Conservation (phyloP, 805 yeast species). For the Starmera quercuum region DNA sequence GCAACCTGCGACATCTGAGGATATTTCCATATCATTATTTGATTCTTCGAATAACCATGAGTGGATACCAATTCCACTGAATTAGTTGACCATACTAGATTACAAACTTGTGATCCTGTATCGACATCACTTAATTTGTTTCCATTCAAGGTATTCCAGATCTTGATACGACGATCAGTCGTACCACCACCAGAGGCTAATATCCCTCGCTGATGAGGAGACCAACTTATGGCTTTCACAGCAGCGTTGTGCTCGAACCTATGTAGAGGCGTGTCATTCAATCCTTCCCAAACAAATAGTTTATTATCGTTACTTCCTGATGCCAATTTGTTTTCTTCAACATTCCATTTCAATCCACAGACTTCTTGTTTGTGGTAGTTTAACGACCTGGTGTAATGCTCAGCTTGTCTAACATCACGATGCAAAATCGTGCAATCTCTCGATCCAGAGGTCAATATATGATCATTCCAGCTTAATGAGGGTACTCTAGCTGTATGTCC, state of each 20-base stretch:
- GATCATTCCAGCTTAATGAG: slow-evolving; percentile 91
- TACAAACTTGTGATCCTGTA: slow-evolving; percentile 95
- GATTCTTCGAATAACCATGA: slow-evolving; percentile 89
- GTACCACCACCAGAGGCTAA: slow-evolving; percentile 97
- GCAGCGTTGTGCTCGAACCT: slow-evolving; percentile 91
- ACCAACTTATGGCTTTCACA: slow-evolving; percentile 95
- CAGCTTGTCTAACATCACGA: slow-evolving; percentile 84
- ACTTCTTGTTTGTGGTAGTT: slow-evolving; percentile 87
- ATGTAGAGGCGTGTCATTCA: slow-evolving; percentile 55
- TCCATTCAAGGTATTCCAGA: slow-evolving; percentile 89
- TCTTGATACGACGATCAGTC: slow-evolving; percentile 80
- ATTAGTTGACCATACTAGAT: slow-evolving; percentile 86
- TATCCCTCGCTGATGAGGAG: slow-evolving; percentile 92
- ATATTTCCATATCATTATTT: slow-evolving; percentile 89
- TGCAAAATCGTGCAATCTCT: slow-evolving; percentile 80
- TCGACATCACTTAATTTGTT: slow-evolving; percentile 69
- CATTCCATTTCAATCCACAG: slow-evolving; percentile 93
- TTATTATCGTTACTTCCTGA: slow-evolving; percentile 94
- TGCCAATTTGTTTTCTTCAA: slow-evolving; percentile 84
- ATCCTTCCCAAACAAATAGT: slow-evolving; percentile 82
- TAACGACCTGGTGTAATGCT: slow-evolving; percentile 67
- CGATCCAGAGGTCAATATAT: slow-evolving; percentile 79
- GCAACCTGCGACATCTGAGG: slow-evolving; percentile 90
- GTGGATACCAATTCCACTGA: slow-evolving; percentile 90
- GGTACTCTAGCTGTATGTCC: slow-evolving; percentile 86